Conservation (phyloP, 2,329 filamentous ascomycete species). For the Lizonia empirigonia region DNA sequence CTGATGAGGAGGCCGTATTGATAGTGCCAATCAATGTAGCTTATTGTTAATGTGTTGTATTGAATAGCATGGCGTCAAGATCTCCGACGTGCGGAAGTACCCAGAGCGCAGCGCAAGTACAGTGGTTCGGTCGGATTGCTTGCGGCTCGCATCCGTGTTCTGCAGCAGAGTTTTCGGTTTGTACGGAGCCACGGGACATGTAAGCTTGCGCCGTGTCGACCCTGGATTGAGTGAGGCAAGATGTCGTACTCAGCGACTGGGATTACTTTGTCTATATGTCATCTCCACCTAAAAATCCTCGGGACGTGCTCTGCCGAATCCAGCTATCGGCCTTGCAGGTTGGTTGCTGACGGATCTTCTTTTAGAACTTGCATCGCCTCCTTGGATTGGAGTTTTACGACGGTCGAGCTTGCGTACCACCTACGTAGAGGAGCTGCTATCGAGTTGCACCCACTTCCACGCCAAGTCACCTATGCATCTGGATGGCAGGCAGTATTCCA, state of each 20-base stretch:
- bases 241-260: background rate
- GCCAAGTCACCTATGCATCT: background rate
- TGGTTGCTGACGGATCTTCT: slow-evolving; percentile 7
- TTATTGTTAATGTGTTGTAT: background rate
- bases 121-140: background rate
- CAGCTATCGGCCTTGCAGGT: background rate
- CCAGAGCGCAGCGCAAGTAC: background rate
- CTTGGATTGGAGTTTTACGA: background rate
- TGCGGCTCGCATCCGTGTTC: background rate
- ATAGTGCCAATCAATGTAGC: background rate
- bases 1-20: slow-evolving; percentile 34
- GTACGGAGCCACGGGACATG: background rate
- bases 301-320: slow-evolving; percentile 8
- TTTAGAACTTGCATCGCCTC: slow-evolving; percentile 5
- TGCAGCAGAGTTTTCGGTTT: background rate
- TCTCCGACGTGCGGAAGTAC: background rate
- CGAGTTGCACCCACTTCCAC: background rate
- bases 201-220: background rate
- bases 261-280: background rate
- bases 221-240: background rate
- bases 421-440: background rate
- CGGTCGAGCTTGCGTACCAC: background rate
- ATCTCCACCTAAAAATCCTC: background rate
- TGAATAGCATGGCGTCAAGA: slow-evolving; percentile 17
- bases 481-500: background rate